Conservation (phyloP, 2,329 filamentous ascomycete genomes). For the Zasmidium citrigriseum region DNA sequence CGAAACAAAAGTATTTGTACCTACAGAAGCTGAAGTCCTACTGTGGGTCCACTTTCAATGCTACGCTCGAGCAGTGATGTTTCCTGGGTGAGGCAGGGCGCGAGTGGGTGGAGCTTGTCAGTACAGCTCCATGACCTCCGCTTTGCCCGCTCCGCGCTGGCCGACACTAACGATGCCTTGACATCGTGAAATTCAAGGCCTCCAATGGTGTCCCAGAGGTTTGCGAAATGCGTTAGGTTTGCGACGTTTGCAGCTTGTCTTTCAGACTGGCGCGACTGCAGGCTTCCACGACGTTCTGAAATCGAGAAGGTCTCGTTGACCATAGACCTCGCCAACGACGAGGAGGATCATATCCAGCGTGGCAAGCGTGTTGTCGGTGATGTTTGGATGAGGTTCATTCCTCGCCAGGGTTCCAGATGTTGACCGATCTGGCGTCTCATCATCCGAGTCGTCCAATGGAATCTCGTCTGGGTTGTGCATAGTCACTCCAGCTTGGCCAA, state of each 20-base stretch:
- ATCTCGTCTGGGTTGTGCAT: neutral
- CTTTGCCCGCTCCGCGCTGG: neutral
- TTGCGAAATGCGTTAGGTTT: neutral
- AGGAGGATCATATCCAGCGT: conserved; percentile 92
- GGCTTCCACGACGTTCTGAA: conserved; percentile 52
- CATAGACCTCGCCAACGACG: conserved; percentile 83
- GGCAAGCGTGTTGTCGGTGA: conserved; percentile 43
- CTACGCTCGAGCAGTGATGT: neutral
- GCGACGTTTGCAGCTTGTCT: neutral
- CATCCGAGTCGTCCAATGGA: neutral
- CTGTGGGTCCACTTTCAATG: neutral
- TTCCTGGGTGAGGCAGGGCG: neutral
- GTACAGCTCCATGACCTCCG: neutral
- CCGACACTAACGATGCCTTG: neutral
- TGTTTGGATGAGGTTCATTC: neutral
- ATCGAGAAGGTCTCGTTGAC: conserved; percentile 81
- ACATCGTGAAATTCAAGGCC: neutral
- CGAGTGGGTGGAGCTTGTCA: neutral
- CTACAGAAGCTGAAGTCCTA: conserved; percentile 2
- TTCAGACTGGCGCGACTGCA: neutral
- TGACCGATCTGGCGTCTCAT: neutral
- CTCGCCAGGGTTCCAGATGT: neutral
- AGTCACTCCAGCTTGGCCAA: conserved; percentile 19
- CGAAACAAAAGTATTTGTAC: conserved; percentile 3
- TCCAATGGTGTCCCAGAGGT: neutral